Percentiles rank a stretch among this genome's conserved stretches.
Conservation (phyloP, 768 basidiomycete species). For the Pleurotus citrinopileatus region DNA sequence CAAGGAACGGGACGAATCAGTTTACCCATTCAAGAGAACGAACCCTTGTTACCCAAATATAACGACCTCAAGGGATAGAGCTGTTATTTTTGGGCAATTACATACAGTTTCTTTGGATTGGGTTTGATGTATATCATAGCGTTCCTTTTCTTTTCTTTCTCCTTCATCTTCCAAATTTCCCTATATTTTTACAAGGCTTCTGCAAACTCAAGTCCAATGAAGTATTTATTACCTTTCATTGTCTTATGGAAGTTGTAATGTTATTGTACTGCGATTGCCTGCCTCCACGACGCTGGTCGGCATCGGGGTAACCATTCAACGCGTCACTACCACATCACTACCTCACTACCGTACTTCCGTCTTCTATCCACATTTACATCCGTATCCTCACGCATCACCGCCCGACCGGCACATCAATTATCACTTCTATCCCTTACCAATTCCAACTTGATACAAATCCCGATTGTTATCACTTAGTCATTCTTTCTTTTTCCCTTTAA, state of each 20-base stretch:
- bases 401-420: too few species aligned
- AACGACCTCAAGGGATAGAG: slow-evolving; percentile 16
- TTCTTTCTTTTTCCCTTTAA: too few species aligned
- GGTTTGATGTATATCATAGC: slow-evolving; percentile 7
- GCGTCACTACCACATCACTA: too few species aligned
- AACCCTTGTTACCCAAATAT: slow-evolving; percentile 39
- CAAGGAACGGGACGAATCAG: slow-evolving; percentile 36
- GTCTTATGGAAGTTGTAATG: slow-evolving; percentile 5
- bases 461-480: too few species aligned
- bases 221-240: slow-evolving; percentile 4
- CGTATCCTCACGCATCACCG: too few species aligned
- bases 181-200: neutral
- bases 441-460: too few species aligned
- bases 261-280: slow-evolving; percentile 3
- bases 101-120: neutral
- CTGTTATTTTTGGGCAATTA: neutral
- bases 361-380: too few species aligned
- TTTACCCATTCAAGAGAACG: slow-evolving; percentile 42
- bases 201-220: neutral
- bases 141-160: neutral
- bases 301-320: too few species aligned
- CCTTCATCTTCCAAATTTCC: neutral
- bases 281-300: too few species aligned
- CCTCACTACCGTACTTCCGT: too few species aligned
- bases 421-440: too few species aligned